These are phyloP conservation scores for Rhodosorus marinus DNA, from an alignment of 23 red algal genomes.

Conservation along the genomic window DNA sequence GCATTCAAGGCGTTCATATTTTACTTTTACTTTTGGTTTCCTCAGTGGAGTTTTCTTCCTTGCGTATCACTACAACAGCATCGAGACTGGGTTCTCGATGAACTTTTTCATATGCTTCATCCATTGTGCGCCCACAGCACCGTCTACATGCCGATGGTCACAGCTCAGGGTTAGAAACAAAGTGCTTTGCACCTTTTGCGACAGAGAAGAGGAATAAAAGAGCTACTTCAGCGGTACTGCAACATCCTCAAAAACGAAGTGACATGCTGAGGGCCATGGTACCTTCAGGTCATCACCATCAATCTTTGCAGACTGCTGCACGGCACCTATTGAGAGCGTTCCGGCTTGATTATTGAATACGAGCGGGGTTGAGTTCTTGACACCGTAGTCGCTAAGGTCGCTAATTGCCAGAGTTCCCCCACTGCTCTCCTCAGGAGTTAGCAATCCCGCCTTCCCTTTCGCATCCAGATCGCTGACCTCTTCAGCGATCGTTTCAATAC, in stretches of 20 bases:
- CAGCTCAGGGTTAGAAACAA: constrained; percentile 69
- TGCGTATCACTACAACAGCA: constrained; percentile 59
- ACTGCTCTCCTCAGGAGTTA: constrained; percentile 66
- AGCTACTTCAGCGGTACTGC: too few relatives aligned
- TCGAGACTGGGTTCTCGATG: constrained; percentile 62
- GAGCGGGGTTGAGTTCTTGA: constrained; percentile 76
- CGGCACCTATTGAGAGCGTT: constrained; percentile 70
- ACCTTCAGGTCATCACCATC: too few relatives aligned
- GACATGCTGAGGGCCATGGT: too few relatives aligned
- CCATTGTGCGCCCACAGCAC: constrained; percentile 91
- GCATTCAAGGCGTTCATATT: too few relatives aligned
- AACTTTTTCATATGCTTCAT: constrained; percentile 53
- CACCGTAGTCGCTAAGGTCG: constrained; percentile 81
- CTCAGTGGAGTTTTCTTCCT: too few relatives aligned
- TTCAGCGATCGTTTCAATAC: constrained; percentile 44
- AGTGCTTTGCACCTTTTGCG: neutral
- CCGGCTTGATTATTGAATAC: constrained; percentile 84
- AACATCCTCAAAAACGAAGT: too few relatives aligned
- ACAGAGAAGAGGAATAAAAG: too few relatives aligned
- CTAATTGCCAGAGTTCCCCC: constrained; percentile 88
- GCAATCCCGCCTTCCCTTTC: constrained; percentile 43
- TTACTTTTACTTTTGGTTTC: too few relatives aligned
- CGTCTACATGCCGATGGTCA: constrained; percentile 98
- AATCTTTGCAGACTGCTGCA: too few relatives aligned
- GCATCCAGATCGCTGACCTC: constrained; percentile 67